phyloP scores from a whole-genome alignment of 164 flowering plant genomes.

The Vitis riparia region DNA sequence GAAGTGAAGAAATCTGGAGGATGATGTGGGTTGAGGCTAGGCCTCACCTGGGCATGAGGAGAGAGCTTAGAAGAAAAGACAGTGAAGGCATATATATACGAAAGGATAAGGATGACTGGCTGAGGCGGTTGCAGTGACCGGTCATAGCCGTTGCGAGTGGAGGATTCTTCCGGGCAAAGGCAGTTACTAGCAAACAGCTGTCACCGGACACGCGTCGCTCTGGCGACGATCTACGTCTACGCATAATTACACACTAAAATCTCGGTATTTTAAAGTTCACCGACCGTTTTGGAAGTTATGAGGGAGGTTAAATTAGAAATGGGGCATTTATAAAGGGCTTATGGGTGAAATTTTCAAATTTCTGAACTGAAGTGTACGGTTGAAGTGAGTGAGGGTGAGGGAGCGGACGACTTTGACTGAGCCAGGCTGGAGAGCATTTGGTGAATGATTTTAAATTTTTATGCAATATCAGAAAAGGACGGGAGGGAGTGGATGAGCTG shows the following conservation, averaged over 20 bases:
- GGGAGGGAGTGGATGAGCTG: conserved; percentile 19
- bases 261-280: conserved; percentile 9
- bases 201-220: conserved; percentile 54
- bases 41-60: conserved; percentile 28
- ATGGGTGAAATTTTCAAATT: background rate
- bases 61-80: background rate
- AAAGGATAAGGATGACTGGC: conserved; percentile 43
- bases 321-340: background rate
- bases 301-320: conserved; percentile 5
- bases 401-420: conserved; percentile 41
- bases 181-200: conserved; percentile 72
- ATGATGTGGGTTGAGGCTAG: conserved; percentile 22
- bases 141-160: conserved; percentile 25
- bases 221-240: conserved; percentile 8
- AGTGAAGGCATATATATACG: conserved; percentile 22
- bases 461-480: conserved; percentile 12
- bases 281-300: conserved; percentile 42
- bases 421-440: conserved; percentile 66
- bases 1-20: too few species aligned
- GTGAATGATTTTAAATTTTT: conserved; percentile 7
- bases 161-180: conserved; percentile 39
- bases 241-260: conserved; percentile 6
- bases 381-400: conserved; percentile 8
- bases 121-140: conserved; percentile 40
- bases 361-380: conserved; percentile 12